Evolutionary conservation across 441 rosid species (phyloP).

Genomic region (Jatropha podagrica): DNA sequence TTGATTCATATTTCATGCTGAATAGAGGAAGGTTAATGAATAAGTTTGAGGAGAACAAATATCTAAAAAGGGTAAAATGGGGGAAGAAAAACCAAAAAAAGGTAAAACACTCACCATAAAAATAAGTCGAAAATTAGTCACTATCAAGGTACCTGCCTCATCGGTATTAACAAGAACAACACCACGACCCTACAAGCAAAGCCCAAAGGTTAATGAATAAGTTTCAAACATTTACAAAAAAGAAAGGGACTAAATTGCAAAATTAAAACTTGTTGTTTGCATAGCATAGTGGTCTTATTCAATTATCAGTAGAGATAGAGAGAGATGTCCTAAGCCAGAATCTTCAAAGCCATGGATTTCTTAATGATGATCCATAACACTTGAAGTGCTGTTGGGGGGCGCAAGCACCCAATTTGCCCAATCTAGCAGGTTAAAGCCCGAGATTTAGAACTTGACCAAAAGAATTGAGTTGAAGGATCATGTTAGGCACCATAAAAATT

Average conservation of each 20-base stretch:
- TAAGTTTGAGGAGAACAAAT: too few relatives aligned
- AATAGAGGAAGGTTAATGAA: too few relatives aligned
- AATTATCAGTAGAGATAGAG: background rate
- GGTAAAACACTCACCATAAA: slow-evolving; percentile 65
- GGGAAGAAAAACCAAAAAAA: background rate
- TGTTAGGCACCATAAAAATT: background rate
- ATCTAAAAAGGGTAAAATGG: too few relatives aligned
- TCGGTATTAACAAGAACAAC: slow-evolving; percentile 84
- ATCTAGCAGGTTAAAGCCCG: background rate
- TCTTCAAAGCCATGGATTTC: background rate
- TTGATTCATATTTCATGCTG: too few relatives aligned
- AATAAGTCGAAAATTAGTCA: slow-evolving; percentile 89
- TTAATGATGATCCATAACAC: background rate
- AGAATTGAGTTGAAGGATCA: background rate
- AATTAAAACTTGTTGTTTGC: background rate
- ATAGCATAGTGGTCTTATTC: background rate
- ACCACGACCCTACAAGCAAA: slow-evolving; percentile 65
- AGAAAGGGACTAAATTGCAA: background rate
- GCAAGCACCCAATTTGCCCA: background rate
- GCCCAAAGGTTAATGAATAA: background rate
- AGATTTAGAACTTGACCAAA: background rate
- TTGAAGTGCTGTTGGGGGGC: background rate
- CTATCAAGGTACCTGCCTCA: slow-evolving; percentile 76
- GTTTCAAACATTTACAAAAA: background rate
- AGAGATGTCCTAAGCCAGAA: background rate